Base-by-base conservation (phyloP, 2,329 filamentous ascomycete genomes). In the Cladophialophora yegresii region DNA sequence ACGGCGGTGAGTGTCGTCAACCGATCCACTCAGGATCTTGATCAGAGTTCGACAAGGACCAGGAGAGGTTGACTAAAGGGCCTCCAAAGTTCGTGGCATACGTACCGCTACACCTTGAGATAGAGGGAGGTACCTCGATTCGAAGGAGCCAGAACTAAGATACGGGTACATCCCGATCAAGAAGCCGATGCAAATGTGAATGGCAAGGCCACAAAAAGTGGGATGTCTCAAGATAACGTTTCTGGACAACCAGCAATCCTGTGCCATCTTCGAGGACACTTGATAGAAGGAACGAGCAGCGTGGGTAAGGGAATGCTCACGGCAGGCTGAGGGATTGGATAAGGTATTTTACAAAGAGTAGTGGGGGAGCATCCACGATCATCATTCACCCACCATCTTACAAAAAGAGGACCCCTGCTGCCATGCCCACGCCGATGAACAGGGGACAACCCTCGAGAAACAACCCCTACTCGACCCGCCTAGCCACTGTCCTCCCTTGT, bases 1-100 rank as follows among this genome's bases (percentile, higher is more conserved):
- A 30, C 56, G 26, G 62, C 62, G 51, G 62, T 61, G 62, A 57
- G 57, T 30, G 30, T 55, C 50, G 30, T 16, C 54, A 61, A 64
- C 51, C 62, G 62, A 60, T 64, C 62, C 62, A 64, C 62, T 64
- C 62, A 57, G 50, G 10, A 61, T 49, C 54, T 28, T 43, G 45
- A 53, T 54, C 61, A 58, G 49, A 54, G 54, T 51, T 60, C 43
- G 50, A 54, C 51, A 33, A 28, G 28, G 20, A 43, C 23, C 47
- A 55, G 13, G 22, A 57, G 40, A 43, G 43, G 13, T 63, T 49
- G 56, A 63, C 61, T 56, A 55, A 62, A 63, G 20, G 50, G 13
- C 43, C 22, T 22, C 9, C 47, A 50, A 50, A 50, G 23, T 28
- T 16, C 47, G 53, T 62, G 61, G 54, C 61, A 63, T 58, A 56